Evolutionary conservation across 148 eudicot species (phyloP), one percentile per base, ranked within the genome.

Genomic region (Nyssa sinensis): DNA sequence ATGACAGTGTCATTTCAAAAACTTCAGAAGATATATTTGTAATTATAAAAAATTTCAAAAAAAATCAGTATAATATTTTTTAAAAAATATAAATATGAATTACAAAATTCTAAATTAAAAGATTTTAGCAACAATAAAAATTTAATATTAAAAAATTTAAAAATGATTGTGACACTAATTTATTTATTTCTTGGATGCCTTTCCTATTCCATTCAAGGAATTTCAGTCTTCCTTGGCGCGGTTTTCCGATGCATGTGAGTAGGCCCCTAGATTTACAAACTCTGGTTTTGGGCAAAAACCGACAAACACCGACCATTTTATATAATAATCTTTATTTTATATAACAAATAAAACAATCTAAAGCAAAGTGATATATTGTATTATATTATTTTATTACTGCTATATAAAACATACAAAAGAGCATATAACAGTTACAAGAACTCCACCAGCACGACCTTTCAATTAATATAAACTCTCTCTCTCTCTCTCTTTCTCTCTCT

Each of bases 251-350:
- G 30, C 4, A 28, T 16, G n/a, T n/a, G n/a, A n/a, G n/a, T n/a
- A 62, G 65, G 65, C 65, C 65, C 65, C 65, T 62, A 29, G 65
- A 12, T 62, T 62, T 62, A 30, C 7, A 29, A 62, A 17, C 34
- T 27, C 35, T 62, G 33, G 65, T 64, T 64, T 64, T 64, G 67
- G 13, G 24, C 23, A 31, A 31, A n/a, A n/a, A n/a, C n/a, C n/a
- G n/a, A 31, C 23, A n/a, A n/a, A n/a, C n/a, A n/a, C n/a, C 24
- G 34, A 33, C 41, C 24, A 55, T 3, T 55, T 55, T 7, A 55
- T 19, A 31, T 16, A 5, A 64, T 12, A 4, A 31, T 31, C 32
- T 12, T 21, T 3, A 12, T 10, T 64, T 14, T 33, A 31, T 64
- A 5, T 64, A 7, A 21, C 34, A 31, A 29, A 64, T 31, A 32